A percentile compares a stretch with the other conserved stretches of the same genome.
These are phyloP conservation scores for Trypanosomatidae sp. DNA, from an alignment of 208 protist genomes.

Conservation along the genomic window DNA sequence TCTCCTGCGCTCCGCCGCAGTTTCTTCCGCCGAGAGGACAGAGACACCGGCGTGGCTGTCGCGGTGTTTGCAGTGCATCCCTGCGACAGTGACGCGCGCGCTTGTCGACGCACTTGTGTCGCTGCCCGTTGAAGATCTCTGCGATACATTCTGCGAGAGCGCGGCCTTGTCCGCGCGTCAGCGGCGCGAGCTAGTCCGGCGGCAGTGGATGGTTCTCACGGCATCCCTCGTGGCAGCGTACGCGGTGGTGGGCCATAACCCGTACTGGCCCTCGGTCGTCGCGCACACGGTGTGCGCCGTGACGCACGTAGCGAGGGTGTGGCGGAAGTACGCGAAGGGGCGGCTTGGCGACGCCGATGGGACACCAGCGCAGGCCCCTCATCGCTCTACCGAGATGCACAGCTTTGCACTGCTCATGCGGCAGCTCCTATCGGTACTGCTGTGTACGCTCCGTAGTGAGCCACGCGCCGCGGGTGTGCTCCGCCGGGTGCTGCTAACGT, in stretches of 20 bases:
- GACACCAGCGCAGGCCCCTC: background rate
- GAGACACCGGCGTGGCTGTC: constrained; percentile 37
- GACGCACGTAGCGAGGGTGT: constrained; percentile 9
- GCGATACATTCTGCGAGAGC: background rate
- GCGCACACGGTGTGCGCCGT: constrained; percentile 18
- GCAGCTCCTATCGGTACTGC: constrained; percentile 19
- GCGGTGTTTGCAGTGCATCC: constrained; percentile 40
- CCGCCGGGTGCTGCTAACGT: constrained; percentile 17
- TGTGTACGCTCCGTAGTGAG: constrained; percentile 28
- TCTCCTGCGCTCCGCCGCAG: constrained; percentile 27
- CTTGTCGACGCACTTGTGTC: constrained; percentile 60
- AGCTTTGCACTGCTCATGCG: background rate
- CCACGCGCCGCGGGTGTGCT: constrained; percentile 18
- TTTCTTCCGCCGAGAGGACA: background rate
- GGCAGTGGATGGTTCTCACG: constrained; percentile 21
- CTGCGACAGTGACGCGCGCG: constrained; percentile 56
- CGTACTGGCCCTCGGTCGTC: constrained; percentile 72
- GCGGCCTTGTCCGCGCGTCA: background rate
- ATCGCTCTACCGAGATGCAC: background rate
- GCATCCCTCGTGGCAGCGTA: constrained; percentile 35
- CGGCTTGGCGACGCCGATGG: background rate
- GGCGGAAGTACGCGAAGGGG: constrained; percentile 6
- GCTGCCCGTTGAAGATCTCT: constrained; percentile 26
- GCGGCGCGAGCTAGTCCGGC: background rate
- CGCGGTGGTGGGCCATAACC: constrained; percentile 44